Percentiles rank a stretch among this genome's conserved stretches.
phyloP scores from a whole-genome alignment of 768 basidiomycete species.

The Kwoniella botswanensis region DNA sequence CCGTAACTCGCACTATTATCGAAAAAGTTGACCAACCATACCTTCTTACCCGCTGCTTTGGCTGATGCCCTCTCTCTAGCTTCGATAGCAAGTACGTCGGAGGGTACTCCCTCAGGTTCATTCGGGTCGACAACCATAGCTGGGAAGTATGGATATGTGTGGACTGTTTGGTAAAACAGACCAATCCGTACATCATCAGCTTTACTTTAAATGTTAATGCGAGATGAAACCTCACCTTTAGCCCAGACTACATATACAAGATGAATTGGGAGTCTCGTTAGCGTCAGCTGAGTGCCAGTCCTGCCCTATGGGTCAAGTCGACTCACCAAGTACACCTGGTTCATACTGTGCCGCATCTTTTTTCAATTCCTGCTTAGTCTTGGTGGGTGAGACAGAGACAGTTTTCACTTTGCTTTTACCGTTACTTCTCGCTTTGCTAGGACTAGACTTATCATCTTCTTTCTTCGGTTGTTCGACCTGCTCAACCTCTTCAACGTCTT shows the following conservation, averaged over 20 bases:
- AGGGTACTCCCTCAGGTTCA: constrained; percentile 64
- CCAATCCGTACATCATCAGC: background rate
- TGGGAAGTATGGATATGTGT: constrained; percentile 84
- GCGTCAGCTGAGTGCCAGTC: background rate
- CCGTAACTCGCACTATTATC: constrained; percentile 69
- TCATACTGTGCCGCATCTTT: constrained; percentile 31
- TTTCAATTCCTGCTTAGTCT: constrained; percentile 9
- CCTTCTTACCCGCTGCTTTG: constrained; percentile 58
- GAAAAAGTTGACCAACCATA: constrained; percentile 79
- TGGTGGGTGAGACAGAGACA: background rate
- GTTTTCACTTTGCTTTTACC: background rate
- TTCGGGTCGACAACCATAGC: constrained; percentile 70
- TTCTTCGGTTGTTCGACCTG: background rate
- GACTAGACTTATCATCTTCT: background rate
- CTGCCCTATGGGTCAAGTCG: background rate
- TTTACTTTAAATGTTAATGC: background rate
- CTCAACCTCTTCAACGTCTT: background rate
- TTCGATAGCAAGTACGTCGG: constrained; percentile 39
- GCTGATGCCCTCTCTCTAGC: constrained; percentile 45
- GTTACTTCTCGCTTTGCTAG: constrained; percentile 1
- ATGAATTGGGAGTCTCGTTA: too few relatives aligned
- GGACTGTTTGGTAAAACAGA: constrained; percentile 3
- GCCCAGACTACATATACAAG: constrained; percentile 72
- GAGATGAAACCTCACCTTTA: constrained; percentile 60
- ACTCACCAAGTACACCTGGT: constrained; percentile 43